Evolutionary conservation across 2,329 filamentous ascomycete species (phyloP).

Genomic region (Diaporthe ilicicola): DNA sequence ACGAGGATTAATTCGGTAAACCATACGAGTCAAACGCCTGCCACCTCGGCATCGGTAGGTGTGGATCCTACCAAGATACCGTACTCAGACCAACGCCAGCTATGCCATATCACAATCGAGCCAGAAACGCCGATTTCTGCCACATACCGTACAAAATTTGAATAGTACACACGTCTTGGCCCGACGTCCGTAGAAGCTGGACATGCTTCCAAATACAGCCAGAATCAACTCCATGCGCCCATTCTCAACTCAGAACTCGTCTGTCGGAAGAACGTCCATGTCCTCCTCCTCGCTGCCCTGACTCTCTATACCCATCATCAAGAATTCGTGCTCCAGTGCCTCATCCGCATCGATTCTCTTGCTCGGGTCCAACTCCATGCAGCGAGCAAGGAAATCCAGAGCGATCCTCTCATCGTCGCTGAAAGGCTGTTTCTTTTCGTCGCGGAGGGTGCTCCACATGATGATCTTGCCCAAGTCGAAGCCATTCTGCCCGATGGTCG

Average conservation of each 20-base stretch:
- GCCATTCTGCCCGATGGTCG: constrained; percentile 85
- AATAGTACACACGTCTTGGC: neutral
- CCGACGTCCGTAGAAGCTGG: neutral
- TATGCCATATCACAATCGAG: constrained; percentile 1
- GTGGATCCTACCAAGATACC: too few species aligned
- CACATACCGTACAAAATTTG: neutral
- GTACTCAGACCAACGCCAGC: neutral
- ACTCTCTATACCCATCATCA: constrained; percentile 52
- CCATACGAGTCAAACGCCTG: neutral
- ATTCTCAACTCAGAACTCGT: neutral
- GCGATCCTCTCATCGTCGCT: constrained; percentile 76
- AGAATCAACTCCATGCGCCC: neutral
- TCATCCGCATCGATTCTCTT: constrained; percentile 79
- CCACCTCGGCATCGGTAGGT: neutral
- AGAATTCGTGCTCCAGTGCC: constrained; percentile 77
- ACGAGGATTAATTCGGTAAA: neutral
- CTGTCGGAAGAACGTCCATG: constrained; percentile 55
- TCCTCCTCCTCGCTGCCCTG: constrained; percentile 59
- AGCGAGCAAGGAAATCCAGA: constrained; percentile 74
- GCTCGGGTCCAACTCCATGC: constrained; percentile 79
- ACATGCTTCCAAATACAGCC: neutral
- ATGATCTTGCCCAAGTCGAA: constrained; percentile 94
- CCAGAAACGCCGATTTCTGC: neutral
- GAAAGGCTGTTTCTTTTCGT: constrained; percentile 60
- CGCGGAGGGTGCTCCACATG: constrained; percentile 88